These are phyloP conservation scores for Parachlorella kessleri DNA, from an alignment of 139 green algal species.

Conservation along the genomic window DNA sequence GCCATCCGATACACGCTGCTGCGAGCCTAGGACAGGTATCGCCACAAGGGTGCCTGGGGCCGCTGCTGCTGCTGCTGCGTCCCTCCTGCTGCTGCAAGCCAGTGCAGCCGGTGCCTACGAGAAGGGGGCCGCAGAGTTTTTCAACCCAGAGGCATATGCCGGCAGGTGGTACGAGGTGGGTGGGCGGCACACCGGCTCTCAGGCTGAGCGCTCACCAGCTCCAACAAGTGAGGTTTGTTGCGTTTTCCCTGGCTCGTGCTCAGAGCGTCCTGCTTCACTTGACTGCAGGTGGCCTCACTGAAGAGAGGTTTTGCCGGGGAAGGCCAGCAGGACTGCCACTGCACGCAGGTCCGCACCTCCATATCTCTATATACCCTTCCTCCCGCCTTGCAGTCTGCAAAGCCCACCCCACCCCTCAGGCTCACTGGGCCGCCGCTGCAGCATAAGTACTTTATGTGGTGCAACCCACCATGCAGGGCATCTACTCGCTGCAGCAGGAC, in stretches of 20 bases:
- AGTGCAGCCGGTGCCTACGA: no score
- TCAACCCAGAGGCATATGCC: slow-evolving; percentile 32
- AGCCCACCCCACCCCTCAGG: no score
- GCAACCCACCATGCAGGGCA: slow-evolving; percentile 9
- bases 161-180: slow-evolving; percentile 39
- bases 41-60: no score
- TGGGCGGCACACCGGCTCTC: not conserved
- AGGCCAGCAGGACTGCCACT: slow-evolving; percentile 54
- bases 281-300: slow-evolving; percentile 39
- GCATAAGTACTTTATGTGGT: not conserved
- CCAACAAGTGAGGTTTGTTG: no score
- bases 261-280: not conserved
- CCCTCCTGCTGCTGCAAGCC: no score
- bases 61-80: no score
- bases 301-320: slow-evolving; percentile 54
- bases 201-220: not conserved
- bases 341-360: slow-evolving; percentile 42
- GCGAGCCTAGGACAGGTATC: no score
- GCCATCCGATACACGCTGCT: no score
- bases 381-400: no score
- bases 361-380: no score
- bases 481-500: slow-evolving; percentile 36
- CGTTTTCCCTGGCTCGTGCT: not conserved
- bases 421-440: no score
- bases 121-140: slow-evolving; percentile 8